Evolutionary conservation across 306 rosid species (phyloP), one percentile per base, ranked within the genome.

Genomic region (Vigna reflexopilosa): DNA sequence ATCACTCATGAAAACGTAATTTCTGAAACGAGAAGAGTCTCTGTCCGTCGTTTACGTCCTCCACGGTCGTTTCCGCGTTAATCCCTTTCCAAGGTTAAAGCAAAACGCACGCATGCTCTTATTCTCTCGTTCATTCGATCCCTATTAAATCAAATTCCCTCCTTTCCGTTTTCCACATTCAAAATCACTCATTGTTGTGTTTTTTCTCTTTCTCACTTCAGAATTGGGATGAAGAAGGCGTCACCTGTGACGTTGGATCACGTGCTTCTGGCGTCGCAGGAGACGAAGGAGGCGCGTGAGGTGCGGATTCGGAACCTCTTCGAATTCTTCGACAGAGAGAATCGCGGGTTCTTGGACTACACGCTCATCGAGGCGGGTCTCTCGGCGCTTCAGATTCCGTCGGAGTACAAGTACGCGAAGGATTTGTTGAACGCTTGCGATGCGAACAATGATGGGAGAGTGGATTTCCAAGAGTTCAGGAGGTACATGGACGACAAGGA

Each of bases 401-500:
- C 94, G 0, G 91, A 94, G 77, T 92, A 92, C 63, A 94, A 92
- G 87, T 94, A 92, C 76, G 97, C 97, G 7, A 88, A 78, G 77
- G 98, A 94, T 83, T 83, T 94, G 67, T 61, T 94, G 40, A 90
- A 84, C 71, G 97, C 93, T 7, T 90, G 94, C 22, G 98, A 94
- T 61, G 84, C 85, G 45, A 87, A 94, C 85, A 86, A 82, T 44
- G 98, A 94, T 52, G 97, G 96, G 7, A 80, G 90, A 16, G 96
- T 94, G 44, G 93, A 94, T 66, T 94, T 83, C 77, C 75, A 40
- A 7, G 98, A 92, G 84, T 94, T 94, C 75, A 89, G 86, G 38
- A 89, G 77, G 69, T 94, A 94, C 72, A 92, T 94, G 98, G 98
- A 94, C 72, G 93, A 87, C 32, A 94, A 94, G 82, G 98, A 94